phyloP scores from a whole-genome alignment of 2,329 filamentous ascomycete species.

The Onygenales sp. region DNA sequence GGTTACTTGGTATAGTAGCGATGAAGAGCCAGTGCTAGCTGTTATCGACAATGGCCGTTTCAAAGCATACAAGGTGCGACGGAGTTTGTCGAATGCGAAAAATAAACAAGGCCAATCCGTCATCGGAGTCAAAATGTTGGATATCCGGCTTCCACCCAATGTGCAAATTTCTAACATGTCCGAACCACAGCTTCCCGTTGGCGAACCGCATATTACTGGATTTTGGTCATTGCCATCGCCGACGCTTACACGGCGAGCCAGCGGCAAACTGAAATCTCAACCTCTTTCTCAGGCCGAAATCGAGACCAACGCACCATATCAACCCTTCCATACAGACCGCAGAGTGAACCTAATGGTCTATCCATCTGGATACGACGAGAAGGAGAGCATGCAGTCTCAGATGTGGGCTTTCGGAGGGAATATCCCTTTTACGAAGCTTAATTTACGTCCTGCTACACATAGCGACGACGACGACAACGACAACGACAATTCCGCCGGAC shows the following conservation, averaged over 20 bases:
- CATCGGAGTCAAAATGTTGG: conserved; percentile 49
- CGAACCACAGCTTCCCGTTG: conserved; percentile 43
- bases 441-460: conserved; percentile 32
- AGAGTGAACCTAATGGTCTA: conserved; percentile 71
- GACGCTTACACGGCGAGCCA: conserved; percentile 29
- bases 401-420: conserved; percentile 47
- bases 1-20: conserved; percentile 37
- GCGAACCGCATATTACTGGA: conserved; percentile 25
- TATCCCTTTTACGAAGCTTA: conserved; percentile 39
- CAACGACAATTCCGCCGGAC: conserved; percentile 24
- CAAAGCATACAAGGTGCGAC: conserved; percentile 34
- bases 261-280: conserved; percentile 26
- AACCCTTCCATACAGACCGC: conserved; percentile 88
- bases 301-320: conserved; percentile 89
- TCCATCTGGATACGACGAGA: conserved; percentile 25
- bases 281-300: conserved; percentile 74
- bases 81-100: conserved; percentile 41
- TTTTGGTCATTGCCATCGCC: conserved; percentile 33
- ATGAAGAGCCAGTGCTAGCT: conserved; percentile 32
- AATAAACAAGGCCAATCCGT: conserved; percentile 47
- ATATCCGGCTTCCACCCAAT: conserved; percentile 57
- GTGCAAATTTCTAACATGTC: conserved; percentile 51
- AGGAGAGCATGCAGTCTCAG: conserved; percentile 30
- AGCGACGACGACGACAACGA: conserved; percentile 30
- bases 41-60: conserved; percentile 37